These are phyloP conservation scores for Aspergillus proliferans DNA, from an alignment of 2,329 filamentous ascomycete species.

Conservation along the genomic window DNA sequence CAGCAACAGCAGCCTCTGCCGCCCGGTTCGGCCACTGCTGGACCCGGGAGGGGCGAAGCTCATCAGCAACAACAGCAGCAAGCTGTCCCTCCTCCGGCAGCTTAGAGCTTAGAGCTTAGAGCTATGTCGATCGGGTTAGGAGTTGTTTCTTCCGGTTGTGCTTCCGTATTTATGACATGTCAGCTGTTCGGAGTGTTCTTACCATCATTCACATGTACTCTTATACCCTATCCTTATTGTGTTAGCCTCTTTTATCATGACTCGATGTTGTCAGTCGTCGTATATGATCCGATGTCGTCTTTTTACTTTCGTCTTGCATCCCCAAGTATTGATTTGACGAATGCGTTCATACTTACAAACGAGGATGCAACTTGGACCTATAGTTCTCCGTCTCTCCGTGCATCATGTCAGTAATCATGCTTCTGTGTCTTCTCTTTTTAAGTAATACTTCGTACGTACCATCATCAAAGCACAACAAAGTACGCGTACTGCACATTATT, in stretches of 20 bases:
- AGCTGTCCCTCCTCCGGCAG: constrained; percentile 19
- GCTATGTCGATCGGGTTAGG: constrained; percentile 1
- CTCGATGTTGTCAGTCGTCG: not conserved
- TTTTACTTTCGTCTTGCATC: too few species aligned
- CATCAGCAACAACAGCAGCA: constrained; percentile 8
- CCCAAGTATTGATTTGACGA: too few species aligned
- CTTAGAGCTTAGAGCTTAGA: constrained; percentile 11
- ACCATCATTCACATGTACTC: not conserved
- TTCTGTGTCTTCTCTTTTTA: too few species aligned
- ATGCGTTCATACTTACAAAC: too few species aligned
- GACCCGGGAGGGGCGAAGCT: constrained; percentile 22
- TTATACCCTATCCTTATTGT: not conserved
- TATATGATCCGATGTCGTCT: not conserved
- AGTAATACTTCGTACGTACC: too few species aligned
- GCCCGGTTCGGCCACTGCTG: constrained; percentile 30
- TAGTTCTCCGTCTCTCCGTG: too few species aligned
- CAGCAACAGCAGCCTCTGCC: constrained; percentile 30
- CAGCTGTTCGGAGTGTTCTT: not conserved
- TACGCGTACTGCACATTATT: too few species aligned
- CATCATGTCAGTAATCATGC: too few species aligned
- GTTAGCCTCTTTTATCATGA: not conserved
- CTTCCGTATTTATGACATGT: constrained; percentile 1
- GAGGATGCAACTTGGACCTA: too few species aligned
- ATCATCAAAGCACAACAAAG: too few species aligned
- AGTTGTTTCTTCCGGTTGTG: constrained; percentile 5